These are phyloP conservation scores for Yamadazyma akitaensis DNA, from an alignment of 805 yeast genomes.

Conservation along the genomic window DNA sequence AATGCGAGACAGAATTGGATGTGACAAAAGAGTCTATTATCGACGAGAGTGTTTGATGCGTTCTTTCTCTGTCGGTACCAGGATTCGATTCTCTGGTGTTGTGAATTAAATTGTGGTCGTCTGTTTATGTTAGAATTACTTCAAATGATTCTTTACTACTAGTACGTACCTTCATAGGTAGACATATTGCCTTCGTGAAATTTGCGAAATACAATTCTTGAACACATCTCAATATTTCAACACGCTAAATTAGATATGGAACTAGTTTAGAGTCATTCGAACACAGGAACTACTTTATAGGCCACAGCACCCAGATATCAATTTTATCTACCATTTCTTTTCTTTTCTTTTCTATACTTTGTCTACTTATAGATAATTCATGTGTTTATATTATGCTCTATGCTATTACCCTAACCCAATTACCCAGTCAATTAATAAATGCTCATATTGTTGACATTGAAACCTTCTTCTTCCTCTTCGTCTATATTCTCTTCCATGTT, in stretches of 20 bases:
- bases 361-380: not conserved
- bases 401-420: slow-evolving; percentile 4
- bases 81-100: slow-evolving; percentile 6
- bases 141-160: not conserved
- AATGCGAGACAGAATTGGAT: slow-evolving; percentile 5
- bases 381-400: not conserved
- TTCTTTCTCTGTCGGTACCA: slow-evolving; percentile 21
- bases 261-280: not conserved
- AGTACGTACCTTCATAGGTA: slow-evolving; percentile 42
- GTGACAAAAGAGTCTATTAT: slow-evolving; percentile 36
- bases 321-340: no score
- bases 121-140: slow-evolving; percentile 17
- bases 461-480: slow-evolving; percentile 12
- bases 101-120: slow-evolving; percentile 34
- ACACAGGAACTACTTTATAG: no score
- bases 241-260: not conserved
- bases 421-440: not conserved
- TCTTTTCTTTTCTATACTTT: not conserved
- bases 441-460: not conserved
- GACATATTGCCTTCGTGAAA: slow-evolving; percentile 25
- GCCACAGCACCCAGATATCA: no score
- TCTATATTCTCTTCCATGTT: slow-evolving; percentile 2
- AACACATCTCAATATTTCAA: not conserved
- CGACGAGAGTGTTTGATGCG: slow-evolving; percentile 24
- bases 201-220: not conserved